These are phyloP conservation scores for Chaetoceros muelleri DNA, from an alignment of 108 stramenopile species.

Conservation along the genomic window DNA sequence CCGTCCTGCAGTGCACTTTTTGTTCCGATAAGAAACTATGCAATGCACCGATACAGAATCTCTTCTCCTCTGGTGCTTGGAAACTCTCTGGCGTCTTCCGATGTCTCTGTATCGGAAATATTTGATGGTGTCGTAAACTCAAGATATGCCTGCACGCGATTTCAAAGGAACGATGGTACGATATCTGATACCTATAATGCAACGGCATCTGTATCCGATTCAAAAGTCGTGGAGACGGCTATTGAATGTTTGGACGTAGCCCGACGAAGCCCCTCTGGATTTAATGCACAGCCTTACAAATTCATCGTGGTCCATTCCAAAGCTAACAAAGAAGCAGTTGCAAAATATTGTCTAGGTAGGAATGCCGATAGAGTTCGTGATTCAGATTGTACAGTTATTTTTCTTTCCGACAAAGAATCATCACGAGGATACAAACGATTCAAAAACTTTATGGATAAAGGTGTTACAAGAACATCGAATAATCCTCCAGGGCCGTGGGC, in stretches of 20 bases:
- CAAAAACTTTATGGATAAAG: slow-evolving; percentile 19
- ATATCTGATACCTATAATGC: neutral
- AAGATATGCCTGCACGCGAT: neutral
- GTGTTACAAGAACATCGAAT: neutral
- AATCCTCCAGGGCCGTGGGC: slow-evolving; percentile 9
- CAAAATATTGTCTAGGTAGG: slow-evolving; percentile 60
- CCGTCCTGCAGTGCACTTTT: too few relatives aligned
- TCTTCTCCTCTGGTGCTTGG: too few relatives aligned
- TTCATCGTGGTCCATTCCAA: slow-evolving; percentile 51
- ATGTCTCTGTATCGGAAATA: neutral
- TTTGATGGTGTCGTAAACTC: neutral
- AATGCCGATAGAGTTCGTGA: slow-evolving; percentile 83
- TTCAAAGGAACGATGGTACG: neutral
- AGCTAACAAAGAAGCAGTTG: slow-evolving; percentile 40
- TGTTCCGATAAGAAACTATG: too few relatives aligned
- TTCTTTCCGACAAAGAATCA: slow-evolving; percentile 69
- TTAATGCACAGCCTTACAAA: slow-evolving; percentile 88
- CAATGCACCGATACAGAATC: too few relatives aligned
- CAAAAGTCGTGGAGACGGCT: slow-evolving; percentile 28
- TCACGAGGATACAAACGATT: slow-evolving; percentile 31
- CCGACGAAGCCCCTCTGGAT: slow-evolving; percentile 67
- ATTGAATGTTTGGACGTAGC: slow-evolving; percentile 36
- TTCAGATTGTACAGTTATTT: slow-evolving; percentile 84
- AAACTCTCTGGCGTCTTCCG: too few relatives aligned
- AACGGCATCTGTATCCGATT: slow-evolving; percentile 37